Conservation (phyloP, 257 asterid genomes). For the Nicotiana paniculata region DNA sequence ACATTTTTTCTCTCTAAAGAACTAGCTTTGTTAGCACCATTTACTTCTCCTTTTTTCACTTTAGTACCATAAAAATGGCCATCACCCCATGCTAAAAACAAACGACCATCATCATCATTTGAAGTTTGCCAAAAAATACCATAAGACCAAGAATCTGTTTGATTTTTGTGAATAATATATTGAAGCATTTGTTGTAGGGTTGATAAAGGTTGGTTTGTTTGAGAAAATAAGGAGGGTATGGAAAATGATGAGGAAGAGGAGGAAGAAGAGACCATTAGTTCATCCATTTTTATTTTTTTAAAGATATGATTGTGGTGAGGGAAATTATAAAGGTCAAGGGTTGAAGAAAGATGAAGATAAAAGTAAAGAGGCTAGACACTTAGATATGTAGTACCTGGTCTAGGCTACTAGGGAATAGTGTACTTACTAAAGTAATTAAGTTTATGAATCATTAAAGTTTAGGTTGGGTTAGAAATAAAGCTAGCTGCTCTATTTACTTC, state of each 20-base stretch:
- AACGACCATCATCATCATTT: slow-evolving; percentile 30
- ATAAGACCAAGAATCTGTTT: slow-evolving; percentile 47
- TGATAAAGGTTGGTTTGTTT: background rate
- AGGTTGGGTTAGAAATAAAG: no score
- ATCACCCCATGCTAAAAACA: slow-evolving; percentile 48
- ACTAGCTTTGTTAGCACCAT: background rate
- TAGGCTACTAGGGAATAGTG: no score
- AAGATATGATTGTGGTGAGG: background rate
- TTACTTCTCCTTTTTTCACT: background rate
- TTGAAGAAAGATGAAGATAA: background rate
- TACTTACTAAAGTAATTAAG: no score
- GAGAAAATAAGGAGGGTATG: background rate
- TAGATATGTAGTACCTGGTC: background rate
- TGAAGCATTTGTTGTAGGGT: slow-evolving; percentile 47
- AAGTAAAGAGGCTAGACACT: background rate
- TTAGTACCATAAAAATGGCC: slow-evolving; percentile 59
- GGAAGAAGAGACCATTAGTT: background rate
- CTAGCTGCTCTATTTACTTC: no score
- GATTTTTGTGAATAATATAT: slow-evolving; percentile 39
- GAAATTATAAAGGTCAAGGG: background rate
- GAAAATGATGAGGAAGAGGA: background rate
- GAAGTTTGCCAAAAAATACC: slow-evolving; percentile 50
- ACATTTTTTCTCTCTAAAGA: slow-evolving; percentile 44
- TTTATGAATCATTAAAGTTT: no score
- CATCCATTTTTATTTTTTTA: background rate